phyloP scores from a whole-genome alignment of 2,329 filamentous ascomycete genomes.

The Colletotrichum coccodes region DNA sequence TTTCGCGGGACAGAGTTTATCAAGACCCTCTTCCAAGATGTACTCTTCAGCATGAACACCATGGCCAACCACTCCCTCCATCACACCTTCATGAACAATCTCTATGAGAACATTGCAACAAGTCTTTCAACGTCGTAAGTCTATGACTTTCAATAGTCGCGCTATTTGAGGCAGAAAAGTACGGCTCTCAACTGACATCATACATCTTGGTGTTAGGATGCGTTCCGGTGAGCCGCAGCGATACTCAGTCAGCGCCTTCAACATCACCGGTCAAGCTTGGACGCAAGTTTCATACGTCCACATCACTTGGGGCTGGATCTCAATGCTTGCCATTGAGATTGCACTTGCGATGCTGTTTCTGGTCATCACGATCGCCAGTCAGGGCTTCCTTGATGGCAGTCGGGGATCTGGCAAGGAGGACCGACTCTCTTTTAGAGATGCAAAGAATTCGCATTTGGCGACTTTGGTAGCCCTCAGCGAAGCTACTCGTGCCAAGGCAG shows the following conservation, averaged over 20 bases:
- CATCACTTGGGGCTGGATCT: slow-evolving; percentile 8
- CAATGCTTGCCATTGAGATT: background rate
- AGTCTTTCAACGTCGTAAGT: background rate
- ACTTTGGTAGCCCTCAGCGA: background rate
- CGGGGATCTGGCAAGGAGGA: background rate
- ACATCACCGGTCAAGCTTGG: background rate
- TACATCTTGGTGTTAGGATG: background rate
- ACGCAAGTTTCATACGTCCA: slow-evolving; percentile 9
- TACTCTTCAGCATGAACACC: background rate
- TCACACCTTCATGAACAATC: background rate
- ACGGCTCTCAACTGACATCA: too few relatives aligned
- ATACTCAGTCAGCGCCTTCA: background rate
- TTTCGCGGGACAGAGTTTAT: background rate
- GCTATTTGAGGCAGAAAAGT: background rate
- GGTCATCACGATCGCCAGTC: background rate
- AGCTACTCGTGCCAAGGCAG: background rate
- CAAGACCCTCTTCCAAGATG: background rate
- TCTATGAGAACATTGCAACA: background rate
- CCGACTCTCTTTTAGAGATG: background rate
- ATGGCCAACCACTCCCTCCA: background rate
- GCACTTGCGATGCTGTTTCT: background rate
- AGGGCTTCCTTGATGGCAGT: background rate
- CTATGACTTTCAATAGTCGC: background rate
- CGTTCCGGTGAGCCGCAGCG: background rate
- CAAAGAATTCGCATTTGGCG: slow-evolving; percentile 1